Base-by-base conservation (phyloP, 768 basidiomycete species). In the Tubosaeta sp. region DNA sequence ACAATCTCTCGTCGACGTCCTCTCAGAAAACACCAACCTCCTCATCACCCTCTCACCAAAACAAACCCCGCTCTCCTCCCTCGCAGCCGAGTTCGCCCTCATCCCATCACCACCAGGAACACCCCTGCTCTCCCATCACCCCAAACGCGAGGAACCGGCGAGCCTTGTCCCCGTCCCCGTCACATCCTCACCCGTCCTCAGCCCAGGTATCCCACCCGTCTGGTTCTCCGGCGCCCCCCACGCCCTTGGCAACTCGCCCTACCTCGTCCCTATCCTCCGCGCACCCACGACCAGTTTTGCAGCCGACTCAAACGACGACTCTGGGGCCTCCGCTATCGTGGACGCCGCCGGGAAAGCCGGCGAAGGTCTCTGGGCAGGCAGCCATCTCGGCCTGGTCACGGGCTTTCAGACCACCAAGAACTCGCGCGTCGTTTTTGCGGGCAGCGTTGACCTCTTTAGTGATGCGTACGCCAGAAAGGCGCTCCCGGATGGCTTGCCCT, bases 31-130 rank as follows among this genome's bases (percentile, higher is more conserved):
- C 55, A 84, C 88, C 50, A 97, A 97, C 74, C 74, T 98, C 51
- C 80, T 99, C 58, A 72, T 97, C 59, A 82, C 86, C 3, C 80
- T 95, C 53, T 87, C 90, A 2, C 74, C 86, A 59, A 85, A 81
- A 72, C 80, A 87, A 71, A 85, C 84, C 3, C 74, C 88, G 38
- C 73, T 95, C 10, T 77, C 83, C 12, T 81, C 87, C 12, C 80
- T 95, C 50, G 91, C 93, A 0, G 69, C 91, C 45, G 97, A 99
- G 74, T 98, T 98, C 76, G 89, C 88, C 34, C 77, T 98, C 51
- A 81, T 92, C 48, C 85, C 91, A 25, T 88, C 90, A 16, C 91
- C 92, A 6, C 88, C 92, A 2, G 85, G 85, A 2, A 86, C 86
- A 0, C 85, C 86, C 2, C 79, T 97, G 45, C 65, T 95, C 55